phyloP scores from a whole-genome alignment of 768 basidiomycete species.

The Candolleomyces aberdarensis region DNA sequence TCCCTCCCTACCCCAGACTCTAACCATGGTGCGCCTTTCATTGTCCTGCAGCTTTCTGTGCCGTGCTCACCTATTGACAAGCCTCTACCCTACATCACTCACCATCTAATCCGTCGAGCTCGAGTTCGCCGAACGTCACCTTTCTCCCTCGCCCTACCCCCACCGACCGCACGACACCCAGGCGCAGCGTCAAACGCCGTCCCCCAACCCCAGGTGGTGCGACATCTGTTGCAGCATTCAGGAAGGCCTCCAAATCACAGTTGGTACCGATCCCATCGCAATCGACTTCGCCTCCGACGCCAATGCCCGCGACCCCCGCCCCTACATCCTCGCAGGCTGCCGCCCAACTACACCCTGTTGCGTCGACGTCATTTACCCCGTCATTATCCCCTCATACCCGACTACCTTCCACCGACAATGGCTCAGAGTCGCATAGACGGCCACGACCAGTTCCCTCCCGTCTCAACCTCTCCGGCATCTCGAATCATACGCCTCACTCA shows the following conservation, averaged over 20 bases:
- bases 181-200: not conserved
- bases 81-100: not conserved
- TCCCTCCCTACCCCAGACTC: not conserved
- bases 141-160: not conserved
- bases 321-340: not conserved
- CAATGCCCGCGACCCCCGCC: not conserved
- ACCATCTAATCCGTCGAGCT: not conserved
- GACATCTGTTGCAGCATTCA: not conserved
- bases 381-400: not conserved
- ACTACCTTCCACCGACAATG: not conserved
- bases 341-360: not conserved
- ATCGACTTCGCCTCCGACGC: not conserved
- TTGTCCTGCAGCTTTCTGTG: too few species aligned
- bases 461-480: not conserved
- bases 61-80: not conserved
- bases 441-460: not conserved
- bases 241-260: not conserved
- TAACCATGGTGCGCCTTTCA: not conserved
- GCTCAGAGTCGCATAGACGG: not conserved
- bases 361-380: not conserved
- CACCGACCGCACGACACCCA: not conserved
- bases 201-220: slow-evolving; percentile 2
- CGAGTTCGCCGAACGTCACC: not conserved
- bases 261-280: not conserved
- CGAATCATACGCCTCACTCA: not conserved